Percentiles rank a stretch among this genome's conserved stretches.
phyloP scores from a whole-genome alignment of 2,329 filamentous ascomycete species.

The Sporothrix pallida region DNA sequence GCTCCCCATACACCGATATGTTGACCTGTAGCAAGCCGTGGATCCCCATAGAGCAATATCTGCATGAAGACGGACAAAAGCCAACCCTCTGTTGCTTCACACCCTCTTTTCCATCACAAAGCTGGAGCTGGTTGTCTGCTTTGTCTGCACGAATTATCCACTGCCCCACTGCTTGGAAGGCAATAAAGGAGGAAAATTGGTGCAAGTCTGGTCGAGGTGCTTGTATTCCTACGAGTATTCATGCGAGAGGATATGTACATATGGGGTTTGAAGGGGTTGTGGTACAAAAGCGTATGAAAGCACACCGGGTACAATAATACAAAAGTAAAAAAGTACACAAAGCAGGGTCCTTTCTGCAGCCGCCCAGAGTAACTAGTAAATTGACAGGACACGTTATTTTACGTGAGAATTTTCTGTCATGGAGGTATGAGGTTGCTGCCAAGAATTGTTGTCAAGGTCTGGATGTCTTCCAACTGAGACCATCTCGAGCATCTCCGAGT shows the following conservation, averaged over 20 bases:
- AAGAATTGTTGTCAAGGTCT: background rate
- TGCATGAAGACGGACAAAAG: background rate
- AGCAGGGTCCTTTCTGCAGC: background rate
- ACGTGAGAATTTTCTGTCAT: background rate
- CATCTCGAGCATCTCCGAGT: background rate
- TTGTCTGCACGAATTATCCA: background rate
- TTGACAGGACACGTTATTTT: background rate
- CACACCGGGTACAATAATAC: background rate
- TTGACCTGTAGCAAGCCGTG: background rate
- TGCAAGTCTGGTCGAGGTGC: too few species aligned
- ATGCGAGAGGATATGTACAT: conserved; percentile 4
- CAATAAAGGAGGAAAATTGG: background rate
- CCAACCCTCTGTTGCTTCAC: conserved; percentile 14
- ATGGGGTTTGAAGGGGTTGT: too few species aligned
- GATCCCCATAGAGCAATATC: background rate
- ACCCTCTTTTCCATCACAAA: background rate
- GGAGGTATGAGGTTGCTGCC: background rate
- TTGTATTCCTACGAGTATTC: conserved; percentile 21
- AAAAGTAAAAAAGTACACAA: background rate
- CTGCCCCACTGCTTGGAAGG: conserved; percentile 5
- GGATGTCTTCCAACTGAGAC: background rate
- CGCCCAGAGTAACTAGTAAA: background rate
- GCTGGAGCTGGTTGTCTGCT: background rate
- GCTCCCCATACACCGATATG: background rate
- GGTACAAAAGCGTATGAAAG: background rate